phyloP scores from a whole-genome alignment of 768 basidiomycete genomes.

The Amanita phalloides region DNA sequence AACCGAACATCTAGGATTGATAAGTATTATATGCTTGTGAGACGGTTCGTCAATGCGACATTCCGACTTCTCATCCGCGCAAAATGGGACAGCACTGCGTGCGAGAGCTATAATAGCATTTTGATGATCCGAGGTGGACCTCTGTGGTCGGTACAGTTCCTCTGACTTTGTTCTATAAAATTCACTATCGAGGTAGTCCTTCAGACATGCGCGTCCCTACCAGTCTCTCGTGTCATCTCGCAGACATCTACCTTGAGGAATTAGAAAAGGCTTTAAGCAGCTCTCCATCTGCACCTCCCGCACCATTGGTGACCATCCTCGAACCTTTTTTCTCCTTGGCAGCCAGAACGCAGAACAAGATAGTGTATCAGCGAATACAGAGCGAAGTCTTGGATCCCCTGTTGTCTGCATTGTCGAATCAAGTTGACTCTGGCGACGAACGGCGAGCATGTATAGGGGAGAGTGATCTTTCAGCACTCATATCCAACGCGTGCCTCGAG shows the following conservation, averaged over 20 bases:
- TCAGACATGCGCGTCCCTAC: slow-evolving; percentile 64
- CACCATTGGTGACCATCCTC: slow-evolving; percentile 23
- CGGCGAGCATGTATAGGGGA: slow-evolving; percentile 30
- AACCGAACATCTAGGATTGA: slow-evolving; percentile 54
- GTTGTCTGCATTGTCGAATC: slow-evolving; percentile 36
- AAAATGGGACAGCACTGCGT: slow-evolving; percentile 51
- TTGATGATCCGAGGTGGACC: slow-evolving; percentile 65
- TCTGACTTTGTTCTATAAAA: not conserved
- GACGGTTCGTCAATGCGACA: slow-evolving; percentile 77
- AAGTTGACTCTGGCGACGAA: slow-evolving; percentile 22
- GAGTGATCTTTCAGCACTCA: slow-evolving; percentile 30
- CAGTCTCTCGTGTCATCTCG: slow-evolving; percentile 75
- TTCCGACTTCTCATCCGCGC: slow-evolving; percentile 68
- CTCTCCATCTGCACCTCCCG: slow-evolving; percentile 37
- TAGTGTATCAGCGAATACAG: slow-evolving; percentile 67
- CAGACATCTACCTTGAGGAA: slow-evolving; percentile 87
- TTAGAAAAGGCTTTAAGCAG: slow-evolving; percentile 54
- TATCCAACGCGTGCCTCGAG: slow-evolving; percentile 43
- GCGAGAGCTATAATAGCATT: slow-evolving; percentile 59
- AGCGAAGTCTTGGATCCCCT: slow-evolving; percentile 62
- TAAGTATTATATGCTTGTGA: slow-evolving; percentile 94
- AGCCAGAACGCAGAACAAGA: slow-evolving; percentile 50
- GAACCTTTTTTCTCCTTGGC: slow-evolving; percentile 65
- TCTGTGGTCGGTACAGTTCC: slow-evolving; percentile 49
- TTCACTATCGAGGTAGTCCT: slow-evolving; percentile 31